These are phyloP conservation scores for Aspergillus sclerotioniger DNA, from an alignment of 495 filamentous ascomycete genomes.

Conservation along the genomic window DNA sequence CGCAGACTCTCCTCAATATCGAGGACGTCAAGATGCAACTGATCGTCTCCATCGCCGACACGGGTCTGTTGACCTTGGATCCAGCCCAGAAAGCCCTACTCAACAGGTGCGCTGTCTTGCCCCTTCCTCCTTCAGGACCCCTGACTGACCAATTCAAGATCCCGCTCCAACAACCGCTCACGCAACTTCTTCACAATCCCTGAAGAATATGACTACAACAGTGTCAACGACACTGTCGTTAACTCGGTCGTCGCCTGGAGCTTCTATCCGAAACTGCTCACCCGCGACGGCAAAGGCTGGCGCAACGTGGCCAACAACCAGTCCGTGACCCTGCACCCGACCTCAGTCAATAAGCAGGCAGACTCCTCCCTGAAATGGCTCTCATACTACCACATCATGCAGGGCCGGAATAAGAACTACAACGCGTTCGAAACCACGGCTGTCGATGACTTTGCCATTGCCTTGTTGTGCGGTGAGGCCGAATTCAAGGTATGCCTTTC, in stretches of 20 bases:
- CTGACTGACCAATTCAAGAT: slow-evolving; percentile 26
- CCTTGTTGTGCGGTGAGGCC: slow-evolving; percentile 80
- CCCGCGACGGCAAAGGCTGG: slow-evolving; percentile 84
- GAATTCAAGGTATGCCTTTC: slow-evolving; percentile 63
- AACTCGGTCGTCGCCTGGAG: slow-evolving; percentile 83
- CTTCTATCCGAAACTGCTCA: slow-evolving; percentile 91
- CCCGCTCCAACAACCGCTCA: slow-evolving; percentile 55
- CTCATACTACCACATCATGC: slow-evolving; percentile 95
- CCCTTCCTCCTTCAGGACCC: slow-evolving; percentile 25
- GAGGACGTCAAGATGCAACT: slow-evolving; percentile 94
- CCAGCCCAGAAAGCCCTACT: slow-evolving; percentile 63
- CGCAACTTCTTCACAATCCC: slow-evolving; percentile 80
- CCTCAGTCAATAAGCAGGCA: slow-evolving; percentile 76
- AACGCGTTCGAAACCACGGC: slow-evolving; percentile 89
- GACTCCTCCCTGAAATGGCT: slow-evolving; percentile 67
- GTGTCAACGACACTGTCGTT: slow-evolving; percentile 71
- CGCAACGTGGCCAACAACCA: slow-evolving; percentile 90
- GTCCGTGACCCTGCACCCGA: slow-evolving; percentile 75
- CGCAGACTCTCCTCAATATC: slow-evolving; percentile 81
- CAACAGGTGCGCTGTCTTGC: slow-evolving; percentile 42
- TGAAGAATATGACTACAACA: slow-evolving; percentile 67
- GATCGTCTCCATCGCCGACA: slow-evolving; percentile 74
- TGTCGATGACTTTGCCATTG: slow-evolving; percentile 76
- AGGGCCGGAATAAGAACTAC: slow-evolving; percentile 72
- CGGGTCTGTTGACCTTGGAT: slow-evolving; percentile 73